Evolutionary conservation across 192 early-diverging fungal genomes (phyloP), one percentile per base, ranked within the genome.

Genomic region (Backusella tuberculispora): DNA sequence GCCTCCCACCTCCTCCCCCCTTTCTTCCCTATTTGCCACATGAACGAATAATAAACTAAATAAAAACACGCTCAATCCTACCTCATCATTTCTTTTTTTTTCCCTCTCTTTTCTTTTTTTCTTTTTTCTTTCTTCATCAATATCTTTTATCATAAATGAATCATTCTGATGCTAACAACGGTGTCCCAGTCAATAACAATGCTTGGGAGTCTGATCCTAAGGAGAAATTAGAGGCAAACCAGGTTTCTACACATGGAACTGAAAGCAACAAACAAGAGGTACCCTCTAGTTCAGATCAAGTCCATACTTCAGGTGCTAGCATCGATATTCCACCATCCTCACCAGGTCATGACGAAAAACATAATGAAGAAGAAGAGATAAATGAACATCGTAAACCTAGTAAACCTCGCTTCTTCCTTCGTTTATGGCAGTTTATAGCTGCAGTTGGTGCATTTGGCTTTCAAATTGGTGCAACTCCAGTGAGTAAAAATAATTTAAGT

Each of bases 381-480:
- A 34, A 34, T 1, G 40, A 40, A 26, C 24, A 64, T 26, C 56
- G 63, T 42, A 66, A 37, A 24, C 80, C 80, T 63, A 71, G 72
- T 34, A 71, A 71, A 48, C 60, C 64, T 15, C 65, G 78, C n/a
- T 34, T 79, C 1, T 46, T 71, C 12, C 41, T 80, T 17, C 75
- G 78, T 41, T 46, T 83, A 24, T 63, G 80, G 41, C 75, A 77
- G 63, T 73, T 80, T 34, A 70, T 83, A 34, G 66, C 73, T 12
- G 65, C 60, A 38, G 56, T 80, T 72, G 78, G 78, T 26, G 66
- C 72, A 40, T 68, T 83, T 60, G 78, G 82, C 5, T 80, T 83
- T 69, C 68, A 76, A 53, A 74, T 68, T 19, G 82, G 82, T 40
- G 82, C 78, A 46, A 63, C 76, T 17, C 66, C 73, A 5, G 81